Percentiles rank a stretch among this genome's conserved stretches.
These are phyloP conservation scores for Inga oerstediana DNA, from an alignment of 306 rosid genomes.

Conservation along the genomic window DNA sequence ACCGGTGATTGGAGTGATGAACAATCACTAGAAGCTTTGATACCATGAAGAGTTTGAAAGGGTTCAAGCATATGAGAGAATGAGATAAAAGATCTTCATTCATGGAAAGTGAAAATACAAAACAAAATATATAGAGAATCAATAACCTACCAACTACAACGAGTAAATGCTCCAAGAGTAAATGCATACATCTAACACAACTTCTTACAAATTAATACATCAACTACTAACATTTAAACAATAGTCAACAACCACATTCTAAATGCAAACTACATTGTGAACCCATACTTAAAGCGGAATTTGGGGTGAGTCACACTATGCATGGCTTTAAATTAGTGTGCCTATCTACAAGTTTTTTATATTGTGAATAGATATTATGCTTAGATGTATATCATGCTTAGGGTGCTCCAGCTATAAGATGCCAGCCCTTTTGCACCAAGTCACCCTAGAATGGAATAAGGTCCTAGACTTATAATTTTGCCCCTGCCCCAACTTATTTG, in stretches of 20 bases:
- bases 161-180: not conserved
- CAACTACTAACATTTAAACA: not conserved
- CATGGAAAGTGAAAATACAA: not conserved
- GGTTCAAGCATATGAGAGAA: not conserved
- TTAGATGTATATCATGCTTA: constrained; percentile 1
- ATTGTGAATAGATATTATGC: not conserved
- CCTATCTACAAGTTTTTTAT: not conserved
- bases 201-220: not conserved
- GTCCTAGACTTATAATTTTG: not conserved
- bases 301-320: not conserved
- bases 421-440: not conserved
- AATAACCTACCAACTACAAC: not conserved
- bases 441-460: not conserved
- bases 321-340: not conserved
- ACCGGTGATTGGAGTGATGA: not conserved
- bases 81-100: not conserved
- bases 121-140: not conserved
- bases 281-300: not conserved
- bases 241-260: not conserved
- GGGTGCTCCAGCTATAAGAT: not conserved
- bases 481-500: constrained; percentile 6
- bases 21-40: not conserved
- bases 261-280: not conserved
- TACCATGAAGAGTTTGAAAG: not conserved
- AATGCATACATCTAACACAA: not conserved